Base-by-base conservation (phyloP, 2,329 filamentous ascomycete species). In the Calonectria pteridis region DNA sequence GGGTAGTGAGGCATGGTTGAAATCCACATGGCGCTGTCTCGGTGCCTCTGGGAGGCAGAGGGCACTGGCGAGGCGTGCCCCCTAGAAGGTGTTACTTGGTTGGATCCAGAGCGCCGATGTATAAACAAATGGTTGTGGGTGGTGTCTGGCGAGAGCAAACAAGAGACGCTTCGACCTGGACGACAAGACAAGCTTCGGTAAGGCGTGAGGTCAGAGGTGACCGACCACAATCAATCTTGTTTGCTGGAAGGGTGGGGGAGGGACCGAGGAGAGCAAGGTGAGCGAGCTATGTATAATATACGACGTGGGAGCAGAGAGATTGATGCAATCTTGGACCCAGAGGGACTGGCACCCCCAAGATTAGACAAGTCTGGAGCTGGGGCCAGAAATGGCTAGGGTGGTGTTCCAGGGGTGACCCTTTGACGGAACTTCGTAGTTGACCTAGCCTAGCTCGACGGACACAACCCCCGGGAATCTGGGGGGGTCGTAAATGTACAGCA, bases 321-420 rank as follows among this genome's bases (percentile, higher is more conserved):
- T 81, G 79, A 80, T 81, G 79, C 77, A 81, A 81, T 81, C 78
- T 81, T 80, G 79, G 79, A 78, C 75, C 76, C 37, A 76, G 76
- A 72, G 77, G 73, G 66, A 76, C 73, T 80, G 74, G 75, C 75
- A 77, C 73, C 79, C 77, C 73, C 78, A 77, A 77, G 78, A 79
- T 77, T 79, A 78, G 77, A 78, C 78, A 77, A 74, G 74, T 75
- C 78, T 77, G 75, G 71, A 74, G 72, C 77, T 78, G 77, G 76
- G 73, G 75, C 79, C 77, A 79, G 77, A 74, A 68, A 73, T 49
- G 76, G 77, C 78, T 77, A 78, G 79, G 79, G 77, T 74, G 70
- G 62, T 77, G 70, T 76, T 81, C 80, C 80, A 79, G 79, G 78
- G 74, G 78, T 73, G 72, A 73, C 77, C 77, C 76, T 69, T 78